Base-by-base conservation (phyloP, 306 rosid genomes). In the Cucumis sativus region DNA sequence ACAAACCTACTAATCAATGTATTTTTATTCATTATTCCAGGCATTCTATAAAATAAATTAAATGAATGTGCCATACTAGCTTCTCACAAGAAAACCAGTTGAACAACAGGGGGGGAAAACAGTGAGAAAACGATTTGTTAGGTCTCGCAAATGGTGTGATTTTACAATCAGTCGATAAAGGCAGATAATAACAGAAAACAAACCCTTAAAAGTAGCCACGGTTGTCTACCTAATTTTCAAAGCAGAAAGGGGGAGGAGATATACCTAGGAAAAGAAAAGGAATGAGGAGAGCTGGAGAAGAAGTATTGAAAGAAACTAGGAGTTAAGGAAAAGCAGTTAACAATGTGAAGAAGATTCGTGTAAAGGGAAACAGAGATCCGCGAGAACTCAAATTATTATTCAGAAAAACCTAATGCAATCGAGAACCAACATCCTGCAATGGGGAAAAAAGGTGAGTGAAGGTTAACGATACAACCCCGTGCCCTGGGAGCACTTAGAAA, bases 401-500 rank as follows among this genome's bases (percentile, higher is more conserved):
- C 33, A 17, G 70, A 64, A 39, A 8, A 37, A 35, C 8, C 72
- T 65, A 21, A 65, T 13, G 72, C 72, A 65, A 65, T 39, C 72
- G n/a, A 30, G 6, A 3, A 63, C 39, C 12, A 16, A 63, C n/a
- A 63, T 63, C 20, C 39, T 63, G 37, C 69, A 45, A 65, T 1
- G 37, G 37, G 37, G 37, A 65, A 45, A 81, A 82, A 76, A 79
- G 75, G 79, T 82, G 54, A 74, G 67, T 68, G 64, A 8, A 47
- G 85, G 75, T 73, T 64, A 80, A 20, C 28, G 40, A 66, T n/a
- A 17, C 9, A 66, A 39, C 21, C 69, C 45, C 47, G 9, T 18
- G 72, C 5, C 30, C 52, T 35, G 17, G 69, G 10, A 63, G 45
- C 43, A 63, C 18, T 16, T 30, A 16, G 69, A 62, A 62, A 64